These are phyloP conservation scores for Fusarium sp. DNA, from an alignment of 2,329 filamentous ascomycete species.

Conservation along the genomic window DNA sequence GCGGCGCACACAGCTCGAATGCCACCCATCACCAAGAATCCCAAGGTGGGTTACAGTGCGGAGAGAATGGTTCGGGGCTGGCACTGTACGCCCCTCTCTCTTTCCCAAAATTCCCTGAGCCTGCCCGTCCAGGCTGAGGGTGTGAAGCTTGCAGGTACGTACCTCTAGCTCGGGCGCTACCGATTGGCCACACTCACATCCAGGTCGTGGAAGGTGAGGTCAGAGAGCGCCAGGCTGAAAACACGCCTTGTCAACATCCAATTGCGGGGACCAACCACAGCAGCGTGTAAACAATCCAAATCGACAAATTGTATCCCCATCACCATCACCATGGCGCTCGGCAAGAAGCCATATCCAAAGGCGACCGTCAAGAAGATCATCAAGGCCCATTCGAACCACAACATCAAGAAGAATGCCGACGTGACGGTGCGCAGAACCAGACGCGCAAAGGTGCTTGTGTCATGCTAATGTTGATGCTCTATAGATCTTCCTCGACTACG, in stretches of 20 bases:
- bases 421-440: slow-evolving; percentile 74
- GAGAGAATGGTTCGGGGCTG: background rate
- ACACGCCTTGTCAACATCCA: slow-evolving; percentile 46
- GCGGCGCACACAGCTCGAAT: slow-evolving; percentile 35
- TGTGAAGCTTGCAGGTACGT: slow-evolving; percentile 36
- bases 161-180: slow-evolving; percentile 37
- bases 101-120: slow-evolving; percentile 1
- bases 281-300: slow-evolving; percentile 32
- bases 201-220: slow-evolving; percentile 36
- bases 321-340: slow-evolving; percentile 54
- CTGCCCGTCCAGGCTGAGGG: slow-evolving; percentile 9
- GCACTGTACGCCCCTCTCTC: slow-evolving; percentile 47
- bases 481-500: slow-evolving; percentile 88
- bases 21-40: slow-evolving; percentile 17
- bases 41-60: slow-evolving; percentile 49
- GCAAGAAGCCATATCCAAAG: slow-evolving; percentile 86
- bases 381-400: slow-evolving; percentile 88
- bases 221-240: slow-evolving; percentile 39
- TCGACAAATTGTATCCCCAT: slow-evolving; percentile 22
- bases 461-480: slow-evolving; percentile 45
- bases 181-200: slow-evolving; percentile 43
- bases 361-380: slow-evolving; percentile 90
- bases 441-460: slow-evolving; percentile 24
- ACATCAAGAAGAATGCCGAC: slow-evolving; percentile 88
- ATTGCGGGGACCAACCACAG: slow-evolving; percentile 12